Conservation (phyloP, 139 green algal species). For the Mesostigma viride region DNA sequence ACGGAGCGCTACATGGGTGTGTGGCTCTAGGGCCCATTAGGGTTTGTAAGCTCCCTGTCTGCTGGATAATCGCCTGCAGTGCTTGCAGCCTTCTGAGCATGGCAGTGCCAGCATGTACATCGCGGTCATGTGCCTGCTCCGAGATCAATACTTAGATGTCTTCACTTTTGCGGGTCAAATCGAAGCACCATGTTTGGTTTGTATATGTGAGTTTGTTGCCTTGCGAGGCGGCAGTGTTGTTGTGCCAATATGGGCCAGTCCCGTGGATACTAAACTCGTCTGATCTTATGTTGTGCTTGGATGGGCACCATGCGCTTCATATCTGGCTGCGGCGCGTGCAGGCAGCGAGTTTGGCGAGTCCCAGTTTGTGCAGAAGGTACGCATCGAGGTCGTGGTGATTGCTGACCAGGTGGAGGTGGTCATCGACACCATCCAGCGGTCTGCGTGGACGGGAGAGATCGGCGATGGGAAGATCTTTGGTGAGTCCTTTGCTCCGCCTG, state of each 20-base stretch:
- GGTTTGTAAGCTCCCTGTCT: background rate
- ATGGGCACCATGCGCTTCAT: no score
- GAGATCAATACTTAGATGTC: background rate
- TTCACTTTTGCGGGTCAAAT: background rate
- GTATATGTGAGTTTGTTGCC: background rate
- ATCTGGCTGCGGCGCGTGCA: no score
- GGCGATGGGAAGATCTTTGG: slow-evolving; percentile 32
- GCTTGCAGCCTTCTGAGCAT: background rate
- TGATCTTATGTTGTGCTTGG: background rate
- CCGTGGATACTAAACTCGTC: background rate
- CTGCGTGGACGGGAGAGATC: slow-evolving; percentile 23
- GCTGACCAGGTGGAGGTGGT: slow-evolving; percentile 22
- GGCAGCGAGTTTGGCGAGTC: slow-evolving; percentile 21
- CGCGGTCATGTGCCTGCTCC: background rate
- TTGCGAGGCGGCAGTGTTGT: background rate
- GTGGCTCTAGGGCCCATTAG: background rate
- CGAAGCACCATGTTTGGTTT: background rate
- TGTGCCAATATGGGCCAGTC: background rate
- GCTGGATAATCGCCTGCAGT: background rate
- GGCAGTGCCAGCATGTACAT: background rate
- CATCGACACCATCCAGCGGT: slow-evolving; percentile 23
- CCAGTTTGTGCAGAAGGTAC: slow-evolving; percentile 16
- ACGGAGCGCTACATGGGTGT: slow-evolving; percentile 14
- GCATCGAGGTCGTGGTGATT: slow-evolving; percentile 25
- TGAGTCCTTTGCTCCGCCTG: background rate